Evolutionary conservation across 257 asterid species (phyloP).

Genomic region (Ehretia macrophylla): DNA sequence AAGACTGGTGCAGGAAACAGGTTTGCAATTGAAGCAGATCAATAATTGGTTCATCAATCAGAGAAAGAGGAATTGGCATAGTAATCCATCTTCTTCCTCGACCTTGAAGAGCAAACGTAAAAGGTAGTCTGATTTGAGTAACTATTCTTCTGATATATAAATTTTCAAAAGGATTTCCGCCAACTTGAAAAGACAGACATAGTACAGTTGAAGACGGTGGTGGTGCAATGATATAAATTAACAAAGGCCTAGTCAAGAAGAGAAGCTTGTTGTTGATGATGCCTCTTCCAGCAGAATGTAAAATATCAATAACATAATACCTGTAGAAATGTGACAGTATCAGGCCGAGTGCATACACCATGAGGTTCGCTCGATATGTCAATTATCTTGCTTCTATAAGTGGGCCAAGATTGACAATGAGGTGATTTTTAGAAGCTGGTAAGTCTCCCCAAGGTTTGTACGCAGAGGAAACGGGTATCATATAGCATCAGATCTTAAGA

Average conservation of each 20-base stretch:
- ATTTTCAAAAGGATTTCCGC: slow-evolving; percentile 5
- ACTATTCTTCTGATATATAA: neutral
- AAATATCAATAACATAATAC: neutral
- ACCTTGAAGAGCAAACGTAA: slow-evolving; percentile 52
- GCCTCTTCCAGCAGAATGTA: neutral
- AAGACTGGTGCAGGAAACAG: slow-evolving; percentile 58
- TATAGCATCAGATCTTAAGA: neutral
- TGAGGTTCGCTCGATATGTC: neutral
- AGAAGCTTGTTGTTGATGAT: neutral
- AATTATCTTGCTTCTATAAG: too few species aligned
- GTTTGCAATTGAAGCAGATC: slow-evolving; percentile 58
- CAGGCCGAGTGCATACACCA: neutral
- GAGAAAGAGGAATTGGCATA: slow-evolving; percentile 74
- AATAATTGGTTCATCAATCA: slow-evolving; percentile 68
- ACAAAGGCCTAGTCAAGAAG: neutral
- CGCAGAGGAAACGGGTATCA: too few species aligned
- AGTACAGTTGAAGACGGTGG: slow-evolving; percentile 35
- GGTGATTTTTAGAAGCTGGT: too few species aligned
- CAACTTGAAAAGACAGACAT: slow-evolving; percentile 7
- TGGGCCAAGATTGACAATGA: neutral
- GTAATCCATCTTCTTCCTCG: slow-evolving; percentile 55
- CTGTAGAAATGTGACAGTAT: neutral
- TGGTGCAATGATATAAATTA: neutral
- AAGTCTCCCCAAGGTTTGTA: too few species aligned
- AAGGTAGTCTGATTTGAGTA: slow-evolving; percentile 26